Percentiles rank a stretch among this genome's conserved stretches.
Evolutionary conservation across 768 basidiomycete genomes (phyloP).

Genomic region (Leccinum sublutescens): DNA sequence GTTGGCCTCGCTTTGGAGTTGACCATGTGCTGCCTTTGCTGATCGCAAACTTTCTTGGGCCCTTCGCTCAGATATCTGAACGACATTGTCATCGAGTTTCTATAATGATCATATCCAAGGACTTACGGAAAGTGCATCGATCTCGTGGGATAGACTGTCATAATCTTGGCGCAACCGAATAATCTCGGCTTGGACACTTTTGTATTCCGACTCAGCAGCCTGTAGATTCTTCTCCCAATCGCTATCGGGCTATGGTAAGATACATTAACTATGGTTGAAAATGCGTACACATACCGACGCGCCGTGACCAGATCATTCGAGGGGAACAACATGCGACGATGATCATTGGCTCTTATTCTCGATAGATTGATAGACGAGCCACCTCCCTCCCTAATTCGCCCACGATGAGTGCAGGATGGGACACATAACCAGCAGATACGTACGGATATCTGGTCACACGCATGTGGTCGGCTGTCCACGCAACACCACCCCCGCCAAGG

Average conservation of each 20-base stretch:
- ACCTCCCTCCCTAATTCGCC: constrained; percentile 61
- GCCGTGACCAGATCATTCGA: constrained; percentile 49
- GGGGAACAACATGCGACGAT: constrained; percentile 50
- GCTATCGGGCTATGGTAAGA: constrained; percentile 32
- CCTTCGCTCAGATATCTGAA: constrained; percentile 21
- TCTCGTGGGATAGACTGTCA: constrained; percentile 27
- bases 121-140: constrained; percentile 38
- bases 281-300: constrained; percentile 39
- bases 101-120: neutral
- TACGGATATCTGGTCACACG: constrained; percentile 64
- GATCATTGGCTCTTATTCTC: constrained; percentile 31
- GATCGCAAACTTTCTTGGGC: constrained; percentile 25
- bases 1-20: constrained; percentile 58
- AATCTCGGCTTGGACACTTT: constrained; percentile 27
- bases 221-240: constrained; percentile 42
- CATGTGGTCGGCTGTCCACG: constrained; percentile 64
- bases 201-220: constrained; percentile 39
- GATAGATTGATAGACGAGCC: constrained; percentile 46
- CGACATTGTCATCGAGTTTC: neutral
- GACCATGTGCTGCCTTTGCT: constrained; percentile 37
- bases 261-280: neutral
- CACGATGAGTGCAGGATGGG: neutral
- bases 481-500: constrained; percentile 50
- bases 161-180: constrained; percentile 31
- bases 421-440: constrained; percentile 24